Conservation (phyloP, 2,329 filamentous ascomycete species). For the Alternaria infectoria region DNA sequence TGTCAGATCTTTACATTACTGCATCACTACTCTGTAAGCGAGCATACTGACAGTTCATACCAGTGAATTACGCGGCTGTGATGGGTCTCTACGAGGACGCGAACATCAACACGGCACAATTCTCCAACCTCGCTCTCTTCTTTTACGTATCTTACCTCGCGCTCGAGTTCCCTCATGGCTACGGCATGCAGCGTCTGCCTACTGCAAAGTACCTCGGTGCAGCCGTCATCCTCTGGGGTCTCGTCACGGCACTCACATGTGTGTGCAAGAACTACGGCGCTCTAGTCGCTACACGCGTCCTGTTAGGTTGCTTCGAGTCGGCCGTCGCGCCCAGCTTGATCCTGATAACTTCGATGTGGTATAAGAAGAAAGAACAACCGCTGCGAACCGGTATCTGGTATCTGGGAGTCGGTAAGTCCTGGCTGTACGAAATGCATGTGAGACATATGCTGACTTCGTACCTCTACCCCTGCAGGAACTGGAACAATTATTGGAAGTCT, state of each 20-base stretch:
- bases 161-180: slow-evolving; percentile 52
- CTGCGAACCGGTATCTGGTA: slow-evolving; percentile 53
- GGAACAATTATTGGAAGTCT: slow-evolving; percentile 64
- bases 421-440: neutral
- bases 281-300: slow-evolving; percentile 57
- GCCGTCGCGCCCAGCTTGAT: slow-evolving; percentile 62
- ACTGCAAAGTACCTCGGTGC: slow-evolving; percentile 60
- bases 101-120: slow-evolving; percentile 45
- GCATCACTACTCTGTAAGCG: neutral
- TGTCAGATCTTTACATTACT: slow-evolving; percentile 39
- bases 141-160: slow-evolving; percentile 49
- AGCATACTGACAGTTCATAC: neutral
- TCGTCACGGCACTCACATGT: slow-evolving; percentile 57
- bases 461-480: slow-evolving; percentile 50
- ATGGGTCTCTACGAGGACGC: slow-evolving; percentile 51
- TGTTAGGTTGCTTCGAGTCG: slow-evolving; percentile 61
- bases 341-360: slow-evolving; percentile 71
- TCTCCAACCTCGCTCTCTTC: slow-evolving; percentile 43
- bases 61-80: slow-evolving; percentile 51
- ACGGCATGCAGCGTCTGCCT: slow-evolving; percentile 61
- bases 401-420: slow-evolving; percentile 44
- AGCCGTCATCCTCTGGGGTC: slow-evolving; percentile 54
- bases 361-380: slow-evolving; percentile 68
- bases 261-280: slow-evolving; percentile 58
- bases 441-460: neutral